phyloP scores from a whole-genome alignment of 164 flowering plant genomes.

The Vitis riparia region DNA sequence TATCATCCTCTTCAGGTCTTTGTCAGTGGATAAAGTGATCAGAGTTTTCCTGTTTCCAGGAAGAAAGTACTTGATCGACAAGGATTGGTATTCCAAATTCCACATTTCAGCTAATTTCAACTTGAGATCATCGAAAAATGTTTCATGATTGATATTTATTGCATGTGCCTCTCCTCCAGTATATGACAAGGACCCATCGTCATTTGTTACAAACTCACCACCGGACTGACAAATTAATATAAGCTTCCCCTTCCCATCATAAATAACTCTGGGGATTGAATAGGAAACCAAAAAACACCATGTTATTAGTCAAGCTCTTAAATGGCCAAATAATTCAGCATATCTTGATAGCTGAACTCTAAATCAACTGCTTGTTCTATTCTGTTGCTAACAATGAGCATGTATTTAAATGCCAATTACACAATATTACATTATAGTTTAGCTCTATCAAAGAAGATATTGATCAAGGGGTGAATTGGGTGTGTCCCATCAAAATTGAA shows the following conservation, averaged over 20 bases:
- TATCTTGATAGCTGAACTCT: not conserved
- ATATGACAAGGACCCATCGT: constrained; percentile 67
- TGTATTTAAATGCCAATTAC: not conserved
- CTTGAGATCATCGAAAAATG: constrained; percentile 59
- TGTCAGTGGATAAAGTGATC: constrained; percentile 58
- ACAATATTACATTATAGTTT: not conserved
- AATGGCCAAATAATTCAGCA: not conserved
- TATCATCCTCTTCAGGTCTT: constrained; percentile 69
- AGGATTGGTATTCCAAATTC: constrained; percentile 36
- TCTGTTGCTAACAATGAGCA: not conserved
- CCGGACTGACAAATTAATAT: constrained; percentile 70
- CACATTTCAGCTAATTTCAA: constrained; percentile 62
- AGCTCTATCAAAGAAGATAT: not conserved
- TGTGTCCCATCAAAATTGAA: not conserved
- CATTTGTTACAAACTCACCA: constrained; percentile 60
- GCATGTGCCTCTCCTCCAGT: constrained; percentile 84
- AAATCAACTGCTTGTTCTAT: not conserved
- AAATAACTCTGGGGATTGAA: not conserved
- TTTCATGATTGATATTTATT: constrained; percentile 50
- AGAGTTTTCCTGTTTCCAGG: constrained; percentile 70
- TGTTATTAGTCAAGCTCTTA: not conserved
- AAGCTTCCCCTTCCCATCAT: constrained; percentile 52
- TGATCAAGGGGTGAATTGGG: not conserved
- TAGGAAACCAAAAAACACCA: not conserved
- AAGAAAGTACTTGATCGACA: constrained; percentile 74